A percentile compares a stretch with the other conserved stretches of the same genome.
phyloP scores from a whole-genome alignment of 116 monocot genomes.

The Phalaenopsis hybrid region DNA sequence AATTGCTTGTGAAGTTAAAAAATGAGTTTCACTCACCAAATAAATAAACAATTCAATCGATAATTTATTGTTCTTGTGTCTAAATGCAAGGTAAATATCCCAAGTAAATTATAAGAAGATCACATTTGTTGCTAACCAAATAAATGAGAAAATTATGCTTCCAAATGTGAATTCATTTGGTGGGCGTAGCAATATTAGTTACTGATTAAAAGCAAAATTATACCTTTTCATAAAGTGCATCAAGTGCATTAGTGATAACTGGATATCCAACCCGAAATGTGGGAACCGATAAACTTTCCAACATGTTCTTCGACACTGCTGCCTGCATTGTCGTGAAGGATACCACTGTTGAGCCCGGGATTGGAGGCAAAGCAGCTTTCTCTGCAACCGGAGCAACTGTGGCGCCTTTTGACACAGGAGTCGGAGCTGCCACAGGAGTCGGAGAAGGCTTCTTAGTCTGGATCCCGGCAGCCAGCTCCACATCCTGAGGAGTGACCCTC shows the following conservation, averaged over 20 bases:
- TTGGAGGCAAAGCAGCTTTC: constrained; percentile 10
- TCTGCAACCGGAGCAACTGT: constrained; percentile 5
- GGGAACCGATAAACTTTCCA: constrained; percentile 83
- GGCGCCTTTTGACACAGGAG: constrained; percentile 15
- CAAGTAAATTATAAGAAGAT: not conserved
- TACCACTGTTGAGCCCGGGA: constrained; percentile 62
- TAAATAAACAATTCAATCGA: not conserved
- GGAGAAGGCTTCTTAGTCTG: constrained; percentile 31
- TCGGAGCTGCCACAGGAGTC: constrained; percentile 11
- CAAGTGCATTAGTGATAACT: constrained; percentile 63
- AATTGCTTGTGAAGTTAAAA: too few relatives aligned
- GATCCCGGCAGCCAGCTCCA: constrained; percentile 80
- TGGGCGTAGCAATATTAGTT: too few relatives aligned
- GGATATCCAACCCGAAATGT: constrained; percentile 93
- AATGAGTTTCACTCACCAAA: not conserved
- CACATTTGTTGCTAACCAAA: too few relatives aligned
- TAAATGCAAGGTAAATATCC: not conserved
- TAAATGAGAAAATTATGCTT: too few relatives aligned
- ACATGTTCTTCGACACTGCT: constrained; percentile 95
- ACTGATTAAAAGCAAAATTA: not conserved
- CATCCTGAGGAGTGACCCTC: constrained; percentile 63
- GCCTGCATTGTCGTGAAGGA: constrained; percentile 86
- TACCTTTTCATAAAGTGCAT: constrained; percentile 88
- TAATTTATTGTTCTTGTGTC: not conserved
- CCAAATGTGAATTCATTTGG: too few relatives aligned